Evolutionary conservation across 441 rosid genomes (phyloP).

Genomic region (Pelargonium hybrid): DNA sequence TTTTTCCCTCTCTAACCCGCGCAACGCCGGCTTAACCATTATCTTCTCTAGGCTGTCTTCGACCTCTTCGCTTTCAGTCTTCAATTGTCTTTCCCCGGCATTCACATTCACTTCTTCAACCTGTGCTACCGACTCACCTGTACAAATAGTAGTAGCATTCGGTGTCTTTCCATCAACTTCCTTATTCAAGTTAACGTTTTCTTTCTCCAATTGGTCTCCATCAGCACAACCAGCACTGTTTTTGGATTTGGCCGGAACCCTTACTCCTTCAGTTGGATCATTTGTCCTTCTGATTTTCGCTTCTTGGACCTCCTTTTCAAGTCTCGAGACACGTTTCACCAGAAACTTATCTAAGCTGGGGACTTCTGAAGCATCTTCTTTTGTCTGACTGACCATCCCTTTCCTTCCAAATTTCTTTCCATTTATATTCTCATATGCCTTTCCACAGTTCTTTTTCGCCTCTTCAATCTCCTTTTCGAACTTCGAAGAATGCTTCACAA

Average conservation of each 20-base stretch:
- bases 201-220: constrained; percentile 29
- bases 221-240: not conserved
- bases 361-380: constrained; percentile 24
- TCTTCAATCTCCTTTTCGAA: constrained; percentile 51
- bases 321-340: constrained; percentile 45
- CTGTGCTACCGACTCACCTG: not conserved
- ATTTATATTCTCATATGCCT: constrained; percentile 21
- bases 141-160: not conserved
- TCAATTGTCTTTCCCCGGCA: not conserved
- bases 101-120: not conserved
- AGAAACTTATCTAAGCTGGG: constrained; percentile 48
- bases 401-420: constrained; percentile 25
- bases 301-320: constrained; percentile 56
- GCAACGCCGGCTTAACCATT: constrained; percentile 49
- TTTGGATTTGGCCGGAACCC: constrained; percentile 4
- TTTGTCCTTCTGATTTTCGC: constrained; percentile 35
- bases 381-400: constrained; percentile 16
- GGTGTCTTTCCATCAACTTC: constrained; percentile 8
- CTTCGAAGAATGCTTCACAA: constrained; percentile 46
- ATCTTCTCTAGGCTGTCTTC: constrained; percentile 47
- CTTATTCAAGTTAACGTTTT: constrained; percentile 37
- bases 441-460: constrained; percentile 37
- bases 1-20: constrained; percentile 45
- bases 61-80: constrained; percentile 15
- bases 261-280: constrained; percentile 14